A percentile compares a stretch with the other conserved stretches of the same genome.
Conservation (phyloP, 1,284 basidiomycete genomes). For the Chalciporus sp. region DNA sequence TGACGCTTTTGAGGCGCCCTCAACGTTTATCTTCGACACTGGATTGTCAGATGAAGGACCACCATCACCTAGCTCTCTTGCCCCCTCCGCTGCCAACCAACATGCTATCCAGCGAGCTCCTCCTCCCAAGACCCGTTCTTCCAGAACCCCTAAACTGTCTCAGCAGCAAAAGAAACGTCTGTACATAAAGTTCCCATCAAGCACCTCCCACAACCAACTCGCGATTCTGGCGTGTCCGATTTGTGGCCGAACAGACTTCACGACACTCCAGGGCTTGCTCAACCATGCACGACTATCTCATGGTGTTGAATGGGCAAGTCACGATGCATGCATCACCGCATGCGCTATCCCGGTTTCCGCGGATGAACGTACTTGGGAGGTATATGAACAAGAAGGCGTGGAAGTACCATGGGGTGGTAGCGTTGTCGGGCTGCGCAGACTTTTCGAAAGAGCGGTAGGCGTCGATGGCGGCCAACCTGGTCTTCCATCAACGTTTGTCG, state of each 20-base stretch:
- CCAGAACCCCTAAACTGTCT: slow-evolving; percentile 34
- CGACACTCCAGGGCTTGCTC: slow-evolving; percentile 72
- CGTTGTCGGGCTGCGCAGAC: slow-evolving; percentile 53
- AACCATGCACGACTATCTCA: slow-evolving; percentile 76
- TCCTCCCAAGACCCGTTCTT: slow-evolving; percentile 38
- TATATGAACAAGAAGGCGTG: slow-evolving; percentile 56
- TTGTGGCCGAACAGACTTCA: slow-evolving; percentile 65
- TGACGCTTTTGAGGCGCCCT: slow-evolving; percentile 53
- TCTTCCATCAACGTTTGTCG: slow-evolving; percentile 6
- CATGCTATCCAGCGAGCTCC: slow-evolving; percentile 17
- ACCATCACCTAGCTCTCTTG: slow-evolving; percentile 20
- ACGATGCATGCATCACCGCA: slow-evolving; percentile 71
- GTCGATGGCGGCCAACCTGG: slow-evolving; percentile 28
- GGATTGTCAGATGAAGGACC: slow-evolving; percentile 34
- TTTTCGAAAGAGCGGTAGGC: slow-evolving; percentile 74
- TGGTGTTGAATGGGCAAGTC: slow-evolving; percentile 67
- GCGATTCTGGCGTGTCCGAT: slow-evolving; percentile 59
- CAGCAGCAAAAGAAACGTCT: slow-evolving; percentile 47
- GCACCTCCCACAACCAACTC: slow-evolving; percentile 37
- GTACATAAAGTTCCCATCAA: slow-evolving; percentile 42
- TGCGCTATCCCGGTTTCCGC: slow-evolving; percentile 53
- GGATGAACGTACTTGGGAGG: slow-evolving; percentile 45
- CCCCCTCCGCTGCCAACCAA: slow-evolving; percentile 18
- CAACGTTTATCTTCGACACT: slow-evolving; percentile 49
- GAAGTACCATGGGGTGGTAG: slow-evolving; percentile 48